A percentile compares a stretch with the other conserved stretches of the same genome.
phyloP scores from a whole-genome alignment of 371 early-diverging fungal species.

The Mortierella sp. region DNA sequence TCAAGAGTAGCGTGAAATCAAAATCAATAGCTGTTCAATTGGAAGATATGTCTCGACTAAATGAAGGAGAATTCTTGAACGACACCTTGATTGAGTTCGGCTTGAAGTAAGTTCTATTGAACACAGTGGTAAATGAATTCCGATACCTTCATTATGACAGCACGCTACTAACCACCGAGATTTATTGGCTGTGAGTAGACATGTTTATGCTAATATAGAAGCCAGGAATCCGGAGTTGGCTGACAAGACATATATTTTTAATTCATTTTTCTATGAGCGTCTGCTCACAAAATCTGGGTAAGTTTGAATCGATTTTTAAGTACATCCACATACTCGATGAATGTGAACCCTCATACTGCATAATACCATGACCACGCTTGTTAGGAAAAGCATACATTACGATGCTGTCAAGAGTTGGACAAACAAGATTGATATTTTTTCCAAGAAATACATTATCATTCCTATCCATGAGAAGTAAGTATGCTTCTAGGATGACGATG shows the following conservation, averaged over 20 bases:
- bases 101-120: constrained; percentile 55
- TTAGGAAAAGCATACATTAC: constrained; percentile 54
- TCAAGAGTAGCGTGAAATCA: constrained; percentile 33
- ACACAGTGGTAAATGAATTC: not conserved
- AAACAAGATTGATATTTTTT: constrained; percentile 72
- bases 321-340: not conserved
- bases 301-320: not conserved
- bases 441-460: constrained; percentile 67
- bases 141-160: no score
- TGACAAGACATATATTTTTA: constrained; percentile 36
- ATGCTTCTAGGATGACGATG: not conserved
- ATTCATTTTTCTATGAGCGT: constrained; percentile 52
- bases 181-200: constrained; percentile 5
- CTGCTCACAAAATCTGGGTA: constrained; percentile 34
- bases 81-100: constrained; percentile 75
- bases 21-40: constrained; percentile 58
- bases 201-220: constrained; percentile 35
- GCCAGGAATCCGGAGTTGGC: constrained; percentile 19
- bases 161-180: not conserved
- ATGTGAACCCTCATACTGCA: not conserved
- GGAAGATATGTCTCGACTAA: constrained; percentile 62
- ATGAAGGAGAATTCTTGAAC: constrained; percentile 68
- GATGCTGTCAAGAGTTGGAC: constrained; percentile 74
- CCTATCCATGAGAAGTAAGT: constrained; percentile 77
- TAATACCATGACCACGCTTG: not conserved